Evolutionary conservation across 2,329 filamentous ascomycete species (phyloP), one percentile per base, ranked within the genome.

Genomic region (Exophiala sp.): DNA sequence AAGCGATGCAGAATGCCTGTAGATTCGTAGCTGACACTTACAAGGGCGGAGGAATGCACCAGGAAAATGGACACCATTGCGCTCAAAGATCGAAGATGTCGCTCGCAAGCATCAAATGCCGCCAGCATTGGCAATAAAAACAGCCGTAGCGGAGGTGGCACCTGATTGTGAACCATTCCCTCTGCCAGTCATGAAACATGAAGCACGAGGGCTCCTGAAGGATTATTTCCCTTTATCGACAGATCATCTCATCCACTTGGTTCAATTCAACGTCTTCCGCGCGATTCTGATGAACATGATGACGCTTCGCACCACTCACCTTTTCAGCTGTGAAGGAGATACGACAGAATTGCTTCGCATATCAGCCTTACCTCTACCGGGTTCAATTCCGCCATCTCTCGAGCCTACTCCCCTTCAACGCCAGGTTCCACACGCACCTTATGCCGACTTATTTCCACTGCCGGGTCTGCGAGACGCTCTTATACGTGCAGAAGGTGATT

Each of bases 361-460:
- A 11, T 34, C 35, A 9, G 6, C 41, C 5, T 34, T 52, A 5
- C 50, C 50, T 3, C 42, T 29, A 3, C 33, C 42, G 6, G 7
- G 11, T 8, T n/a, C 32, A 12, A 18, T 63, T 32, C 62, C 62
- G 2, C 39, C 50, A 14, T 50, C n/a, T 9, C 63, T 67, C 8
- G 56, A 54, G 11, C 59, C 63, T 0, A 67, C 63, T 4, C 1
- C 12, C 2, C 47, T 64, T 5, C 65, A 66, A 47, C 59, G 49
- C 16, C 47, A 46, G 11, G 52, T 62, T 2, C 47, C 47, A 3
- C 67, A 69, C 38, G 64, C 66, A 20, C 64, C 65, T 1, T 69
- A 67, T 65, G 58, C 69, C 20, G 67, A 69, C 29, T 34, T 69
- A 3, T 55, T 68, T 14, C 66, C 66, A 2, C 47, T 68, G 0